A percentile compares a stretch with the other conserved stretches of the same genome.
phyloP scores from a whole-genome alignment of 768 basidiomycete species.

The Lactarius akahatsu region DNA sequence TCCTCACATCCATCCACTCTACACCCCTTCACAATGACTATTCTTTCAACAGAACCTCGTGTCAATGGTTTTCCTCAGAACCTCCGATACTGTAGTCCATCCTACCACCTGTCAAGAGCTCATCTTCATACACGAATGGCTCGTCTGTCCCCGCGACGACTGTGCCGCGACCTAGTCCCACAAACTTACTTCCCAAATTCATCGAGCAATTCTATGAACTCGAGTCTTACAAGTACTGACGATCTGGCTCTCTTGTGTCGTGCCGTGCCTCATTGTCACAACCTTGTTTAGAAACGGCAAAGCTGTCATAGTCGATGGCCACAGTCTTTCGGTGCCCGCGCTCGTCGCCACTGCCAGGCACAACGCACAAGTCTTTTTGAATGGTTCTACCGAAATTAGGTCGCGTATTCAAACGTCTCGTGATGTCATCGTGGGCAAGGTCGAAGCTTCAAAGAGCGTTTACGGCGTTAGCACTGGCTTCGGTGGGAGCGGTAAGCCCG shows the following conservation, averaged over 20 bases:
- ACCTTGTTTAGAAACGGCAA: slow-evolving; percentile 52
- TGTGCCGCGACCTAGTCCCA: slow-evolving; percentile 1
- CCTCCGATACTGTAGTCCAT: not conserved
- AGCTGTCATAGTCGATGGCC: slow-evolving; percentile 64
- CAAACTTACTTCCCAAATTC: slow-evolving; percentile 53
- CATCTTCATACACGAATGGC: slow-evolving; percentile 1
- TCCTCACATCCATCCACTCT: not conserved
- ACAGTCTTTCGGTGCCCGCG: slow-evolving; percentile 70
- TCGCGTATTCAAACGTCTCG: slow-evolving; percentile 62
- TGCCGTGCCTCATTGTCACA: slow-evolving; percentile 15
- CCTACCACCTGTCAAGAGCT: slow-evolving; percentile 7
- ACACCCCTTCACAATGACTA: slow-evolving; percentile 22
- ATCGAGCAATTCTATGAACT: slow-evolving; percentile 61
- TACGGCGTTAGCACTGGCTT: slow-evolving; percentile 89
- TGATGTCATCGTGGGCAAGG: slow-evolving; percentile 61
- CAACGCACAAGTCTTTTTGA: slow-evolving; percentile 50
- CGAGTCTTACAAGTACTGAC: slow-evolving; percentile 59
- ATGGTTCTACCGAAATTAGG: slow-evolving; percentile 47
- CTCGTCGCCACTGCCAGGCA: slow-evolving; percentile 76
- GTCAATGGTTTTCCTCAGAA: slow-evolving; percentile 15
- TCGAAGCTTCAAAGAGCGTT: slow-evolving; percentile 64
- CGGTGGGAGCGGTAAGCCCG: slow-evolving; percentile 65
- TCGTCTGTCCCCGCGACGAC: not conserved
- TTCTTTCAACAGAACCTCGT: slow-evolving; percentile 24
- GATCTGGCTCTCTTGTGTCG: not conserved